phyloP scores from a whole-genome alignment of 1,284 basidiomycete genomes.

The Ceratobasidium sp. region DNA sequence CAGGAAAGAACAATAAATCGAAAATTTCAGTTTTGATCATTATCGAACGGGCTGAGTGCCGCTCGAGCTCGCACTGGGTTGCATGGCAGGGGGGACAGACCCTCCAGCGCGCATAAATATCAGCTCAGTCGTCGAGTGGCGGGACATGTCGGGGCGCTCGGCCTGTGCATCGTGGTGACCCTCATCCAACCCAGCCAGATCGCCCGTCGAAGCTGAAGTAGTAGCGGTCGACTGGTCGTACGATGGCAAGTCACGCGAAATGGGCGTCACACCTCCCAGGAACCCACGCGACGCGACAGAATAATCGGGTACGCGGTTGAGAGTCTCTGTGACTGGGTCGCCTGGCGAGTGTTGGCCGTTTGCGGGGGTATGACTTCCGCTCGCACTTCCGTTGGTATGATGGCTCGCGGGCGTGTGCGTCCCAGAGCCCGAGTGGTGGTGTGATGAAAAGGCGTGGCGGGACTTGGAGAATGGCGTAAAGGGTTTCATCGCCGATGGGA shows the following conservation, averaged over 20 bases:
- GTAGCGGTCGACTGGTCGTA: constrained; percentile 66
- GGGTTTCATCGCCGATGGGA: constrained; percentile 42
- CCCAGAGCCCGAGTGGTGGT: constrained; percentile 48
- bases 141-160: neutral
- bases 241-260: constrained; percentile 76
- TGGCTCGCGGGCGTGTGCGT: constrained; percentile 60
- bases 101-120: constrained; percentile 20
- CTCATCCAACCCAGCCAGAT: neutral
- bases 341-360: constrained; percentile 53
- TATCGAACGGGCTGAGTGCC: constrained; percentile 21
- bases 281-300: constrained; percentile 80
- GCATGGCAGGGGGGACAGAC: neutral
- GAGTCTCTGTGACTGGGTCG: constrained; percentile 51
- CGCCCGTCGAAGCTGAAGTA: constrained; percentile 21
- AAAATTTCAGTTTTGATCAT: neutral
- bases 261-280: constrained; percentile 83
- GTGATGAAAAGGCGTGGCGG: constrained; percentile 49
- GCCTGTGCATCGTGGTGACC: neutral
- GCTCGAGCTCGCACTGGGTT: constrained; percentile 4
- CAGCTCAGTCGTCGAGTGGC: constrained; percentile 24
- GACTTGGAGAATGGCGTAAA: constrained; percentile 52
- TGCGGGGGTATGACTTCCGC: constrained; percentile 61
- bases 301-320: constrained; percentile 80
- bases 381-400: constrained; percentile 52
- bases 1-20: neutral